These are phyloP conservation scores for Wickerhamiella alocasiicola DNA, from an alignment of 805 yeast species.

Conservation along the genomic window DNA sequence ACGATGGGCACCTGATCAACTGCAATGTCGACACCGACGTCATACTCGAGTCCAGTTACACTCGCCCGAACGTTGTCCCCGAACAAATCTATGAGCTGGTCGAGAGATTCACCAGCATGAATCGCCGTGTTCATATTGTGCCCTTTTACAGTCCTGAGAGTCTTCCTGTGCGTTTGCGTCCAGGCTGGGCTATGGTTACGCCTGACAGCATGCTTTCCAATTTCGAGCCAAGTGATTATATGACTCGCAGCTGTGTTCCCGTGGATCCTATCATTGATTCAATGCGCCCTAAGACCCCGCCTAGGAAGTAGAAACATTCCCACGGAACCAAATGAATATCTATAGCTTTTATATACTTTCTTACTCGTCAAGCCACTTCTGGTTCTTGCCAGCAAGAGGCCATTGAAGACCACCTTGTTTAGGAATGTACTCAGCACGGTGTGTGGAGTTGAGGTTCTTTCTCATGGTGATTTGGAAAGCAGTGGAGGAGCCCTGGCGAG, in stretches of 20 bases:
- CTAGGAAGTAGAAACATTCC: slow-evolving; percentile 11
- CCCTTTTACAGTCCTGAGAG: slow-evolving; percentile 55
- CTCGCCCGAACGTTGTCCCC: slow-evolving; percentile 41
- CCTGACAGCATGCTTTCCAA: slow-evolving; percentile 73
- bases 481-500: slow-evolving; percentile 89
- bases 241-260: slow-evolving; percentile 37
- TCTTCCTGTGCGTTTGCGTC: slow-evolving; percentile 48
- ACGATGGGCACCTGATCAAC: slow-evolving; percentile 73
- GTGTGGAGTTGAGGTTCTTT: slow-evolving; percentile 76
- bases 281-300: slow-evolving; percentile 76
- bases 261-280: slow-evolving; percentile 61
- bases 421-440: slow-evolving; percentile 72
- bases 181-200: slow-evolving; percentile 84
- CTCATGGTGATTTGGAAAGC: slow-evolving; percentile 84
- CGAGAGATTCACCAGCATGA: slow-evolving; percentile 78
- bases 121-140: slow-evolving; percentile 70
- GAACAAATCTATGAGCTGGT: slow-evolving; percentile 66
- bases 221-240: slow-evolving; percentile 39
- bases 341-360: neutral
- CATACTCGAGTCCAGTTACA: slow-evolving; percentile 42
- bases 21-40: slow-evolving; percentile 89
- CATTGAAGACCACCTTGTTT: slow-evolving; percentile 55
- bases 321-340: neutral
- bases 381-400: slow-evolving; percentile 18
- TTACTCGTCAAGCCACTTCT: neutral